Base-by-base conservation (phyloP, 257 asterid species). In the Rauvolfia tetraphylla region DNA sequence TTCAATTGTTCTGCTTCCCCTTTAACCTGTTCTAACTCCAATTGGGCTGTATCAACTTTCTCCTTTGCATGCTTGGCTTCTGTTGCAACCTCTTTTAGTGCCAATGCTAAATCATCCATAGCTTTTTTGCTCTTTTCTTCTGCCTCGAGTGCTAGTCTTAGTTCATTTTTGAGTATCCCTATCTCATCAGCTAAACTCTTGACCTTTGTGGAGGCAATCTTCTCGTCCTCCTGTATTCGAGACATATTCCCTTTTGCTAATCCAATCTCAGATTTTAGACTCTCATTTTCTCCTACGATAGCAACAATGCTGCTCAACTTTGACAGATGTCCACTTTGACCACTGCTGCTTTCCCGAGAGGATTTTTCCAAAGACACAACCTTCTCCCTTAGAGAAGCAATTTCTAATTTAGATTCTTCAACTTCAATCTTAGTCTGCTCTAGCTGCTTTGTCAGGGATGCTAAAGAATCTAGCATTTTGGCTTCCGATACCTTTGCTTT, bases 101-200 rank as follows among this genome's bases (percentile, higher is more conserved):
- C 96, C n/a, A 93, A 34, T 0, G 96, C 99, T 63, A 93, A 68
- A 62, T 93, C 99, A 58, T 93, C 98, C 96, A 95, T 88, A 0
- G 99, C 99, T 71, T 88, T 84, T 25, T 82, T 61, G 84, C 89
- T 91, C 75, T 87, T 88, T 59, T 91, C 92, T 80, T 95, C 99
- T 0, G 92, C 97, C 71, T 81, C 86, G 1, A 79, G 76, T 0
- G 99, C 96, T 44, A 83, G 34, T 34, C 80, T 88, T 56, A 85
- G 73, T 57, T 95, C 98, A 31, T 75, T 86, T 72, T 76, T 88
- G 0, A 91, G 80, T 62, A 73, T 29, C 5, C 59, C 79, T 20
- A 88, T 67, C 81, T 95, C 96, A 10, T 80, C 79, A 0, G 18
- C 70, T 5, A 84, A 29, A 20, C 27, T 70, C 17, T 58, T 65